A percentile compares a stretch with the other conserved stretches of the same genome.
Evolutionary conservation across 2,329 filamentous ascomycete species (phyloP).

Genomic region (Cladosporium austrohemisphaericum): DNA sequence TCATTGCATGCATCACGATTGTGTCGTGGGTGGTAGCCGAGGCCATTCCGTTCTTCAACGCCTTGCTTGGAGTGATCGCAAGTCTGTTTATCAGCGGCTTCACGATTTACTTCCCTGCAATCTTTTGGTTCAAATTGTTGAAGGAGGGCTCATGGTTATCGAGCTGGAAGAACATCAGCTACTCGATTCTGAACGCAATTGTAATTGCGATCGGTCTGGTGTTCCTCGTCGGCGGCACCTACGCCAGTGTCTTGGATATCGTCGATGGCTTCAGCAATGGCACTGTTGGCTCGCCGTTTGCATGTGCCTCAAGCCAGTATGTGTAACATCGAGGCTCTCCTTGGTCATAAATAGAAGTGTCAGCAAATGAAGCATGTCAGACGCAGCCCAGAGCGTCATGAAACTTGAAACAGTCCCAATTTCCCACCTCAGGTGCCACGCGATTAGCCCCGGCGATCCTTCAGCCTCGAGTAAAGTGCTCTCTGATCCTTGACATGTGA

Average conservation of each 20-base stretch:
- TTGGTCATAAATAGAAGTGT: too few relatives aligned
- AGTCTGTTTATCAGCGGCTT: conserved; percentile 87
- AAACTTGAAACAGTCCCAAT: conserved; percentile 4
- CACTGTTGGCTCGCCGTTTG: conserved; percentile 68
- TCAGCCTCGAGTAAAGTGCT: conserved; percentile 1
- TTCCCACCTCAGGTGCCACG: conserved; percentile 1
- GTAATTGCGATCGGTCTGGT: conserved; percentile 72
- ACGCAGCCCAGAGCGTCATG: not conserved
- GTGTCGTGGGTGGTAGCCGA: conserved; percentile 85
- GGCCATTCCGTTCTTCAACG: conserved; percentile 89
- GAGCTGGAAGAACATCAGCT: conserved; percentile 48
- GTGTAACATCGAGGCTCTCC: too few relatives aligned
- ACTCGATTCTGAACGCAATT: conserved; percentile 64
- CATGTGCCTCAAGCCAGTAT: conserved; percentile 51
- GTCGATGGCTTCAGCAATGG: conserved; percentile 66
- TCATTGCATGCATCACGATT: conserved; percentile 76
- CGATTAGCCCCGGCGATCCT: not conserved
- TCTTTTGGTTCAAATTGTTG: conserved; percentile 85
- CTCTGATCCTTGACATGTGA: not conserved
- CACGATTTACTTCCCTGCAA: conserved; percentile 76
- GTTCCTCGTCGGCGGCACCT: conserved; percentile 79
- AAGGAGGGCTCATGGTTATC: conserved; percentile 65
- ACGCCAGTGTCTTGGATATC: conserved; percentile 67
- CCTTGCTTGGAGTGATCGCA: conserved; percentile 67
- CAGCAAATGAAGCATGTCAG: too few relatives aligned